Evolutionary conservation across 2,329 filamentous ascomycete species (phyloP).

Genomic region (Hysterium pulicare): DNA sequence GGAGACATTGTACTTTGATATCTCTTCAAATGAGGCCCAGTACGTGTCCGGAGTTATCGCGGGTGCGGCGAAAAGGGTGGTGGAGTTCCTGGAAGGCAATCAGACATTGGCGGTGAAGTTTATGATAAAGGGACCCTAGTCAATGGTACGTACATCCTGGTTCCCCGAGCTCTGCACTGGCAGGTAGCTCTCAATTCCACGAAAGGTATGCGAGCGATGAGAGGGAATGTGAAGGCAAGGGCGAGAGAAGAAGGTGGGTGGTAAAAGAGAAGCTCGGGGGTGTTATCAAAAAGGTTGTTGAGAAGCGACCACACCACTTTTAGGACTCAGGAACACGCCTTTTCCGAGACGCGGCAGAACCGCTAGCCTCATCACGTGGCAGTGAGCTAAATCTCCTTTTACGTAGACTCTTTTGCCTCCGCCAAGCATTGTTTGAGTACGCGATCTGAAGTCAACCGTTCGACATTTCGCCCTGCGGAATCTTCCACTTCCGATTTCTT

Average conservation of each 20-base stretch:
- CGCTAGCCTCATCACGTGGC: too few species aligned
- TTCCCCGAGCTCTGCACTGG: neutral
- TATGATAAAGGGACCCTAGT: constrained; percentile 2
- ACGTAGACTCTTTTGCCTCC: too few species aligned
- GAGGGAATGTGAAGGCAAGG: neutral
- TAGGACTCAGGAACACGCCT: constrained; percentile 2
- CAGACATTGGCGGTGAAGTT: neutral
- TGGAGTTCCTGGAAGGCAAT: constrained; percentile 30
- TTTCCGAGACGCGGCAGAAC: constrained; percentile 5
- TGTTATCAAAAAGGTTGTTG: neutral
- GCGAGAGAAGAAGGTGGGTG: neutral
- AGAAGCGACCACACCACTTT: constrained; percentile 7
- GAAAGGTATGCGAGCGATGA: neutral
- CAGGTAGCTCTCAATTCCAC: neutral
- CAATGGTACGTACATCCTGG: constrained; percentile 2
- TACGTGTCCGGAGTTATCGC: constrained; percentile 55
- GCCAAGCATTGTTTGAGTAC: too few species aligned
- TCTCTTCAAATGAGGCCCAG: constrained; percentile 63
- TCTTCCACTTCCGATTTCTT: too few species aligned
- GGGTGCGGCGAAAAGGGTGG: constrained; percentile 27
- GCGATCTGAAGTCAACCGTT: too few species aligned
- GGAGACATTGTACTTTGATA: constrained; percentile 72
- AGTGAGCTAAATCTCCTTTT: too few species aligned
- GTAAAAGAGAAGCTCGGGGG: neutral
- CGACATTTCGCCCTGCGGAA: too few species aligned